phyloP scores from a whole-genome alignment of 495 filamentous ascomycete species.

The Podospora bellae-mahoneyi region DNA sequence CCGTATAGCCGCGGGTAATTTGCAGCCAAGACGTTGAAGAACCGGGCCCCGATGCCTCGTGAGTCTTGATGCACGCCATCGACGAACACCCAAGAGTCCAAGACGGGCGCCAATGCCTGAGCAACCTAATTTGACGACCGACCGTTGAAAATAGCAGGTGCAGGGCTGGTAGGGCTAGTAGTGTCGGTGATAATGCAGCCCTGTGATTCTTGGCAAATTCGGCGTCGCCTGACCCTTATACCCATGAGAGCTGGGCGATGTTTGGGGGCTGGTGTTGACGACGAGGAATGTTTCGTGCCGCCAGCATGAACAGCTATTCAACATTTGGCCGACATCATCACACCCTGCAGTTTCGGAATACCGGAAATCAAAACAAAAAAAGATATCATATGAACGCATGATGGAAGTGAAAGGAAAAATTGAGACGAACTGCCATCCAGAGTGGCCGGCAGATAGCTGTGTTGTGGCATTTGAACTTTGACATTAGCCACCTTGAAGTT shows the following conservation, averaged over 20 bases:
- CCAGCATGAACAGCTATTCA: not conserved
- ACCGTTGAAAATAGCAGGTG: not conserved
- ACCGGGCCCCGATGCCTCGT: not conserved
- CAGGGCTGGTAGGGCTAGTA: not conserved
- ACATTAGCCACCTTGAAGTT: not conserved
- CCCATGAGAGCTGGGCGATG: not conserved
- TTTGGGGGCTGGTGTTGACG: not conserved
- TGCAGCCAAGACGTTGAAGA: not conserved
- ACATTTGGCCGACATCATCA: constrained; percentile 4
- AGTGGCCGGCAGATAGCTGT: not conserved
- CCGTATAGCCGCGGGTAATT: not conserved
- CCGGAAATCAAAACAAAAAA: not conserved
- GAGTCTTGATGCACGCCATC: not conserved
- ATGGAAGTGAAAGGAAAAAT: not conserved
- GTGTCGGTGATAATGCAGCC: not conserved
- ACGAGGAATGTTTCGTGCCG: not conserved
- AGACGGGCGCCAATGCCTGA: not conserved
- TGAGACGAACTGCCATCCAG: not conserved
- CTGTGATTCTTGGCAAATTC: not conserved
- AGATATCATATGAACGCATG: not conserved
- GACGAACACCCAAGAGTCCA: not conserved
- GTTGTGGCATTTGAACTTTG: not conserved
- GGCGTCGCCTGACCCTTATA: not conserved
- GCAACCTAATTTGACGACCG: not conserved
- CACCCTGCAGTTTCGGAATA: not conserved